Base-by-base conservation (phyloP, 1,284 basidiomycete species). In the Boletus semigastroideus region DNA sequence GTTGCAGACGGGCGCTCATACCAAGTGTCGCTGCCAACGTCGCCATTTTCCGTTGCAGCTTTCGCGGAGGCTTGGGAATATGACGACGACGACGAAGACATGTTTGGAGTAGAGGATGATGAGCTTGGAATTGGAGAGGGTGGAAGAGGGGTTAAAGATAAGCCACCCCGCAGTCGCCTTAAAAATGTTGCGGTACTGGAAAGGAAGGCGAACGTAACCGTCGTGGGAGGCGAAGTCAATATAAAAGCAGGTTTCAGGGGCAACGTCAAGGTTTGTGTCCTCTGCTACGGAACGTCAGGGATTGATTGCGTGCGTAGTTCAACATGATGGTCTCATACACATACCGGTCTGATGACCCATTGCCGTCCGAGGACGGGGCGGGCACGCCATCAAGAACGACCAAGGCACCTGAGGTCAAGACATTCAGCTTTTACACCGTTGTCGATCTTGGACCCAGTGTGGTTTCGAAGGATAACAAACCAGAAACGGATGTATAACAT, bases 61-160 rank as follows among this genome's bases (percentile, higher is more conserved):
- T 92, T 90, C 63, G 92, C 92, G 28, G 94, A 97, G 66, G 92
- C 91, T 37, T 96, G 92, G 94, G 94, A 95, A 68, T 96, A 94
- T 58, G 94, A 96, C 44, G 91, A 94, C 44, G 91, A 94, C 48
- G 91, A 93, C 44, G 92, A 92, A 56, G 89, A 90, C 37, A 89
- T 90, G 79, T 87, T 88, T 59, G 81, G 76, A 30, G 73, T 84
- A 8, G 87, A 90, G 39, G 88, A 89, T 27, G 89, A 87, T 31
- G 80, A 84, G 42, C 74, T 73, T 56, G 74, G 73, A 39, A 72
- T 67, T 51, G 63, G 61, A 37, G 70, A 60, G 58, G 46, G 61
- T 48, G 61, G 63, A 51, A 72, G 62, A 51, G 70, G 61, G 37
- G 61, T 50, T 56, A 72, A 62, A 43, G 64, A 75, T 57, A 70